phyloP scores from a whole-genome alignment of 148 eudicot species.

The Dianthus caryophyllus region DNA sequence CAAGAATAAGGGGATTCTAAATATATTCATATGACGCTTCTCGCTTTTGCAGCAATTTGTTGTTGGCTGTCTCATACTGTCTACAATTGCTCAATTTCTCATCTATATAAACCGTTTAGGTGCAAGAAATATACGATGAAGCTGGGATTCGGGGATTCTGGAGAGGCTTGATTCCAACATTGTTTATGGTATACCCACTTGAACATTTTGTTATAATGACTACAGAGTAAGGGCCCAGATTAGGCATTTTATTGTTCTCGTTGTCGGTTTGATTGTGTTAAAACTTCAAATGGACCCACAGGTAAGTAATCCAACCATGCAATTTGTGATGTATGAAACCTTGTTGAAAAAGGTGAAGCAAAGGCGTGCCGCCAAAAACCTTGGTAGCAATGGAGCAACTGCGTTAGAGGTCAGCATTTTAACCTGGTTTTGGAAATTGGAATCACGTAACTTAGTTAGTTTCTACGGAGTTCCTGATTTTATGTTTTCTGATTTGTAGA shows the following conservation, averaged over 20 bases:
- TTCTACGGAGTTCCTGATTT: neutral
- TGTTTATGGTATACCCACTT: constrained; percentile 76
- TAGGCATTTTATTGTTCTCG: neutral
- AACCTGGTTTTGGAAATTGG: neutral
- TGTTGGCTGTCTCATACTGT: neutral
- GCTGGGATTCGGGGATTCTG: constrained; percentile 91
- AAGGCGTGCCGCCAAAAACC: constrained; percentile 51
- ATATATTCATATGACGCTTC: neutral
- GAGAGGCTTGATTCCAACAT: constrained; percentile 90
- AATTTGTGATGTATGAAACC: constrained; percentile 97
- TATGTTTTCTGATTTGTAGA: constrained; percentile 32
- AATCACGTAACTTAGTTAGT: too few relatives aligned
- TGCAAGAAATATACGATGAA: constrained; percentile 88
- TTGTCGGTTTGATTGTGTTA: constrained; percentile 31
- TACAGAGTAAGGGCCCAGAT: constrained; percentile 3
- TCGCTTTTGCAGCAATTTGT: constrained; percentile 3
- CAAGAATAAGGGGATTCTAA: neutral
- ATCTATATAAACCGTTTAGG: constrained; percentile 37
- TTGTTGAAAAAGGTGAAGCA: constrained; percentile 74
- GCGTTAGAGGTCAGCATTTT: constrained; percentile 71
- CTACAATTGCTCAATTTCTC: constrained; percentile 4
- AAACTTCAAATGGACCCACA: constrained; percentile 27
- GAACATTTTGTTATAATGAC: constrained; percentile 12
- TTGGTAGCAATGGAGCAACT: constrained; percentile 49
- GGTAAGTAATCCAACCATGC: constrained; percentile 98